Conservation (phyloP, 257 asterid species). For the Solanum chilense region DNA sequence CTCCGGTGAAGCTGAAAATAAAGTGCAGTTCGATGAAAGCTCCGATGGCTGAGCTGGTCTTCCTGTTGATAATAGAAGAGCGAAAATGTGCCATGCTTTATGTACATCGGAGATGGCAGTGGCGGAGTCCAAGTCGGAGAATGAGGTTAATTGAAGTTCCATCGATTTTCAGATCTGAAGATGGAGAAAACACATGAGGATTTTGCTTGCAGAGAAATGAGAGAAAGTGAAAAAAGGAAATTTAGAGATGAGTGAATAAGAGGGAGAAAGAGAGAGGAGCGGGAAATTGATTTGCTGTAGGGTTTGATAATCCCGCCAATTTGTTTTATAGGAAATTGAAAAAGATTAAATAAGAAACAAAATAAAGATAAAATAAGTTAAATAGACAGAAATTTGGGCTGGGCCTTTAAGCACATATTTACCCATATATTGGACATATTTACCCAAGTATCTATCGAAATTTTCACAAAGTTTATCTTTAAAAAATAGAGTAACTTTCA, state of each 20-base stretch:
- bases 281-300: constrained; percentile 11
- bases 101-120: constrained; percentile 17
- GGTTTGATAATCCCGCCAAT: constrained; percentile 30
- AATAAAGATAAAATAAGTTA: not conserved
- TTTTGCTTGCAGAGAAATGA: not conserved
- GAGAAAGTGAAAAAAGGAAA: not conserved
- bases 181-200: not conserved
- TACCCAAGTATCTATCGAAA: not conserved
- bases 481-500: no score
- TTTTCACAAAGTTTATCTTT: no score
- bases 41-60: constrained; percentile 39
- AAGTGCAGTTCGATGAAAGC: constrained; percentile 25
- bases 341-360: not conserved
- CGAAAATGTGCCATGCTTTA: constrained; percentile 56
- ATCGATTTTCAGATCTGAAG: constrained; percentile 30
- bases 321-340: not conserved
- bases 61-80: constrained; percentile 32
- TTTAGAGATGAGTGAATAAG: not conserved
- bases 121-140: not conserved
- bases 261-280: constrained; percentile 5
- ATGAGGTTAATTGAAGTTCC: constrained; percentile 13
- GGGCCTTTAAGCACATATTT: not conserved
- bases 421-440: not conserved
- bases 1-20: constrained; percentile 22
- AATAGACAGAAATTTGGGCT: not conserved